Evolutionary conservation across 192 early-diverging fungal genomes (phyloP).

Genomic region (Mortierella antarctica): DNA sequence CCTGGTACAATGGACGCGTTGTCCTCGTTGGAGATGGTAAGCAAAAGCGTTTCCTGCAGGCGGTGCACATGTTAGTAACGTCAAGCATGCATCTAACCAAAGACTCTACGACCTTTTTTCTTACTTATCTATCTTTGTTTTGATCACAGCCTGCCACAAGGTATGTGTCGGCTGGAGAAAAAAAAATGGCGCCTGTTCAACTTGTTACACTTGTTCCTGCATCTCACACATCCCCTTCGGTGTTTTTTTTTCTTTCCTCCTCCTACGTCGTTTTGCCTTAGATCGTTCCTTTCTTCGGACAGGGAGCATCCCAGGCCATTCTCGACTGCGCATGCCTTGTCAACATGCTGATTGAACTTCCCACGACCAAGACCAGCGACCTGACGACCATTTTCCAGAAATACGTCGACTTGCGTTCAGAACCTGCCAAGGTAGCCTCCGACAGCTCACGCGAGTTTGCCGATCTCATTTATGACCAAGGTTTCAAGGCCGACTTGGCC

Average conservation of each 20-base stretch:
- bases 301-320: slow-evolving; percentile 47
- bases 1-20: slow-evolving; percentile 47
- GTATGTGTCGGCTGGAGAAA: neutral
- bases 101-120: neutral
- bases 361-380: neutral
- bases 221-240: neutral
- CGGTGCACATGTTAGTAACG: neutral
- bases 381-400: slow-evolving; percentile 21
- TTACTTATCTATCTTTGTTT: neutral
- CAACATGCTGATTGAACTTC: slow-evolving; percentile 21
- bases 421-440: slow-evolving; percentile 35
- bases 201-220: neutral
- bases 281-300: slow-evolving; percentile 53
- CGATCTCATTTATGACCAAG: slow-evolving; percentile 49
- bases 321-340: slow-evolving; percentile 36
- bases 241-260: neutral
- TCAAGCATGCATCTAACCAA: neutral
- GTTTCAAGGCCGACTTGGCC: slow-evolving; percentile 47
- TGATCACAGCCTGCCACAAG: slow-evolving; percentile 27
- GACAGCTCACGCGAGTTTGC: slow-evolving; percentile 52
- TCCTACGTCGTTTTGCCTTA: neutral
- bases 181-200: neutral
- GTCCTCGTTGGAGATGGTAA: slow-evolving; percentile 48
- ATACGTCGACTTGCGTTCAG: slow-evolving; percentile 36
- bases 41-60: neutral